phyloP scores from a whole-genome alignment of 768 basidiomycete species.

The Pisolithus orientalis region DNA sequence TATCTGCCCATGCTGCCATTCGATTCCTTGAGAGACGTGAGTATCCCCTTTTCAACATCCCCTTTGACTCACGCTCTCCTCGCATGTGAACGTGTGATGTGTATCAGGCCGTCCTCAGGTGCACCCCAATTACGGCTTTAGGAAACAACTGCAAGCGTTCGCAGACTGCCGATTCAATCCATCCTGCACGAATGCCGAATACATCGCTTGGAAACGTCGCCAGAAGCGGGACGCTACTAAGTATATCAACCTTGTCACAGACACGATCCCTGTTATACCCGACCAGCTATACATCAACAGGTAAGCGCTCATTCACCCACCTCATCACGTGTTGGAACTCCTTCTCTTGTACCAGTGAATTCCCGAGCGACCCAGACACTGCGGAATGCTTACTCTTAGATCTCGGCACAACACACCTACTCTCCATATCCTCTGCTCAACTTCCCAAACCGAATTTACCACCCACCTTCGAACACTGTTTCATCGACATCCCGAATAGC shows the following conservation, averaged over 20 bases:
- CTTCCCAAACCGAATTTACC: constrained; percentile 28
- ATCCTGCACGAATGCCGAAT: constrained; percentile 35
- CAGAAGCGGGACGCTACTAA: constrained; percentile 46
- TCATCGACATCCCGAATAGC: constrained; percentile 36
- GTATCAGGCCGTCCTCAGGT: constrained; percentile 31
- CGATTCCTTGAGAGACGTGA: constrained; percentile 44
- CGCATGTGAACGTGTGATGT: constrained; percentile 1
- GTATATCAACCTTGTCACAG: constrained; percentile 46
- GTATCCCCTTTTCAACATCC: constrained; percentile 4
- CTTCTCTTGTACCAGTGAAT: constrained; percentile 36
- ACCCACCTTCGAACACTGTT: constrained; percentile 31
- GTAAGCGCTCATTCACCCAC: constrained; percentile 17
- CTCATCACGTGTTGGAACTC: not conserved
- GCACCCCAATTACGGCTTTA: constrained; percentile 43
- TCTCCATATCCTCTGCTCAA: constrained; percentile 51
- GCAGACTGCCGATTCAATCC: constrained; percentile 44
- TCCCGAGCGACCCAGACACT: constrained; percentile 47
- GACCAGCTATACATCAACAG: constrained; percentile 48
- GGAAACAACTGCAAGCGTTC: constrained; percentile 54
- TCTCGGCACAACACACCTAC: constrained; percentile 45
- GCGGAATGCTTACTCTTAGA: constrained; percentile 46
- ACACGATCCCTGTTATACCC: constrained; percentile 47
- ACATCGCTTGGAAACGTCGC: constrained; percentile 53
- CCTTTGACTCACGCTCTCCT: not conserved
- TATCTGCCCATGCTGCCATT: constrained; percentile 40